phyloP scores from a whole-genome alignment of 768 basidiomycete species.

The Phaeotremella fagi region DNA sequence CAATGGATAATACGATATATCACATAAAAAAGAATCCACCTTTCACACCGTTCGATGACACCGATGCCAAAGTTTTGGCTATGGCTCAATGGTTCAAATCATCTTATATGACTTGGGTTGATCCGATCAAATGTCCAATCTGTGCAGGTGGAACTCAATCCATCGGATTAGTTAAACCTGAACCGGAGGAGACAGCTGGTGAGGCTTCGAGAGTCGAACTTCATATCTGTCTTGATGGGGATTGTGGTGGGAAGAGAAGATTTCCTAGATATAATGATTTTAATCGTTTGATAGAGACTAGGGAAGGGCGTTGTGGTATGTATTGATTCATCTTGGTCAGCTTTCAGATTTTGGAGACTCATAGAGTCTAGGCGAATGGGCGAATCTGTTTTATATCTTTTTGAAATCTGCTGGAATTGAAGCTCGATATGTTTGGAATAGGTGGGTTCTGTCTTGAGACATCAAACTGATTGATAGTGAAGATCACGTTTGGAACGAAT shows the following conservation, averaged over 20 bases:
- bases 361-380: constrained; percentile 50
- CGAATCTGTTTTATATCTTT: constrained; percentile 51
- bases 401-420: constrained; percentile 46
- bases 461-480: constrained; percentile 31
- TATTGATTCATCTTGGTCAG: background rate
- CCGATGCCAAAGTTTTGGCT: constrained; percentile 47
- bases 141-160: constrained; percentile 40
- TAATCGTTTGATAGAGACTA: constrained; percentile 40
- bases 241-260: constrained; percentile 32
- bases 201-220: constrained; percentile 50
- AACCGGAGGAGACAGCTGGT: constrained; percentile 36
- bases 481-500: constrained; percentile 53
- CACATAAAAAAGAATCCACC: constrained; percentile 7
- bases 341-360: background rate
- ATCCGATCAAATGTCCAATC: constrained; percentile 49
- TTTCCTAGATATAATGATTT: constrained; percentile 49
- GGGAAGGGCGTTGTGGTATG: constrained; percentile 46
- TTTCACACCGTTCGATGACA: constrained; percentile 20
- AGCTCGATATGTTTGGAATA: constrained; percentile 48
- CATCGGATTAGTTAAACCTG: constrained; percentile 24
- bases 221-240: constrained; percentile 38
- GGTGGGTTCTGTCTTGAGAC: constrained; percentile 12
- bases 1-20: background rate
- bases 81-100: constrained; percentile 51
- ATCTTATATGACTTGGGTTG: constrained; percentile 50